Conservation (phyloP, 2,329 filamentous ascomycete genomes). For the Ophiosphaerella korrae region DNA sequence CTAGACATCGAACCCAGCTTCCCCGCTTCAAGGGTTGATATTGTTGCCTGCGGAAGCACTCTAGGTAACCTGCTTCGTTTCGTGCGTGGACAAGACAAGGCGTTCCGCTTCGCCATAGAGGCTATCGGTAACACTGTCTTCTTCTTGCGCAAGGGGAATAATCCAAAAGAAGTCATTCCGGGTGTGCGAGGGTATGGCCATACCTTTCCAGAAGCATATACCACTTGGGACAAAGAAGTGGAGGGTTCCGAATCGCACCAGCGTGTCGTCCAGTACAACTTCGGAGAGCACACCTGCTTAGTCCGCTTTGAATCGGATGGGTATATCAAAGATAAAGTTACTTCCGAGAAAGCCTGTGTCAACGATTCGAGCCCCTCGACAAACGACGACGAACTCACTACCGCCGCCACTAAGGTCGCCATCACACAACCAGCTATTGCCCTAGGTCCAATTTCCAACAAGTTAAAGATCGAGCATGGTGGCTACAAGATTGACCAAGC, state of each 20-base stretch:
- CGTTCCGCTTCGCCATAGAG: slow-evolving; percentile 66
- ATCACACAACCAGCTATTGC: slow-evolving; percentile 3
- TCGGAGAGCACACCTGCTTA: slow-evolving; percentile 59
- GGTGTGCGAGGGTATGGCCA: slow-evolving; percentile 67
- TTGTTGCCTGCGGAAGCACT: slow-evolving; percentile 66
- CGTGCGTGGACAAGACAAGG: slow-evolving; percentile 49
- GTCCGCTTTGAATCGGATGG: slow-evolving; percentile 66
- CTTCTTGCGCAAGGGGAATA: slow-evolving; percentile 66
- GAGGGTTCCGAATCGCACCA: slow-evolving; percentile 66
- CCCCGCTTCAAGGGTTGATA: slow-evolving; percentile 50
- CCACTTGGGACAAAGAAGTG: slow-evolving; percentile 63
- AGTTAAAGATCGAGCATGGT: slow-evolving; percentile 22
- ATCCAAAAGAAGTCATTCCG: slow-evolving; percentile 61
- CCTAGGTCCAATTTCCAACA: background rate
- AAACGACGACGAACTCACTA: slow-evolving; percentile 13
- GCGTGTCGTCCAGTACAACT: slow-evolving; percentile 63
- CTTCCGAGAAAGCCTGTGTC: background rate
- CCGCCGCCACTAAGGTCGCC: slow-evolving; percentile 12
- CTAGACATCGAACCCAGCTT: slow-evolving; percentile 48
- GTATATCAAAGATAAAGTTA: slow-evolving; percentile 46
- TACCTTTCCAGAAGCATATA: slow-evolving; percentile 69
- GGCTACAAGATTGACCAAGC: slow-evolving; percentile 46
- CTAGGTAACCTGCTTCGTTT: slow-evolving; percentile 67
- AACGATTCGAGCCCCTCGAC: background rate
- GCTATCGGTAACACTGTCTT: slow-evolving; percentile 63